Conservation (phyloP, 495 filamentous ascomycete genomes). For the Aspergillus carlsbadensis region DNA sequence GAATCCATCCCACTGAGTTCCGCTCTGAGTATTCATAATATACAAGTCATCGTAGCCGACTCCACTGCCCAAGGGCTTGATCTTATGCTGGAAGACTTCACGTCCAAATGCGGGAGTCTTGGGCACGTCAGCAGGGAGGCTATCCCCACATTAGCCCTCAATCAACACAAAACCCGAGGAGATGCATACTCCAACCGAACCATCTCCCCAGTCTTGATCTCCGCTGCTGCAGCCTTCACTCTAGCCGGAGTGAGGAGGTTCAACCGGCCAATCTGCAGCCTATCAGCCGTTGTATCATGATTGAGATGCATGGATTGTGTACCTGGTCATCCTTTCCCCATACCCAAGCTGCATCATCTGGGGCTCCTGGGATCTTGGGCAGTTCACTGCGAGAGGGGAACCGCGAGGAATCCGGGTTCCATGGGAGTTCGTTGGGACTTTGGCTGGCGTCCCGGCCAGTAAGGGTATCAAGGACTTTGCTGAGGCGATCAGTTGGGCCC, state of each 20-base stretch:
- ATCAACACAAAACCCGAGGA: not conserved
- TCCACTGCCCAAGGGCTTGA: constrained; percentile 42
- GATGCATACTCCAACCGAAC: constrained; percentile 43
- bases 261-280: constrained; percentile 47
- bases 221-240: constrained; percentile 47
- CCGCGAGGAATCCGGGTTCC: constrained; percentile 50
- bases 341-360: constrained; percentile 58
- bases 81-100: constrained; percentile 51
- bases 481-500: constrained; percentile 5
- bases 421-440: constrained; percentile 42
- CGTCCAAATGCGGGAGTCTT: constrained; percentile 49
- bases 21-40: constrained; percentile 67
- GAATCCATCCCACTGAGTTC: constrained; percentile 76
- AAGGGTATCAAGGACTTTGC: constrained; percentile 2
- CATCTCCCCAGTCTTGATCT: constrained; percentile 56
- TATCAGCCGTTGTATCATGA: not conserved
- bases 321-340: constrained; percentile 62
- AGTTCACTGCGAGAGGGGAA: constrained; percentile 56
- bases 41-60: constrained; percentile 61
- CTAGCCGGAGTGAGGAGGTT: constrained; percentile 59
- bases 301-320: constrained; percentile 1
- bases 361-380: constrained; percentile 42
- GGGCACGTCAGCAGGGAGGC: constrained; percentile 55
- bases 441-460: constrained; percentile 15
- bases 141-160: constrained; percentile 21